These are phyloP conservation scores for Puccinia polysora DNA, from an alignment of 1,284 basidiomycete species.

Conservation along the genomic window DNA sequence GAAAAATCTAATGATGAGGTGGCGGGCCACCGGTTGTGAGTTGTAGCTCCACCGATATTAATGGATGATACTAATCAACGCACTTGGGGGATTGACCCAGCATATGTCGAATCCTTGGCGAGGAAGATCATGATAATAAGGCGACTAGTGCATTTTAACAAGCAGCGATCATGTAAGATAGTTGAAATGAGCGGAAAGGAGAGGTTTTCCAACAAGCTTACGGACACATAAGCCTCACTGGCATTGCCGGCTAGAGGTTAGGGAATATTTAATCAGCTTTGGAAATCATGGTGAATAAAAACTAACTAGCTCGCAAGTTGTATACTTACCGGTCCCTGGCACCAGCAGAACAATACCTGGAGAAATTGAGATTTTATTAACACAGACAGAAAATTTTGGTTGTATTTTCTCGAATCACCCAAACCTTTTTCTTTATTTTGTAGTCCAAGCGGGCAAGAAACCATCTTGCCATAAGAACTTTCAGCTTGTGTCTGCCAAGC, in stretches of 20 bases:
- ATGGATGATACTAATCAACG: too few species aligned
- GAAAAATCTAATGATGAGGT: slow-evolving; percentile 10
- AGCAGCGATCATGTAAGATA: not conserved
- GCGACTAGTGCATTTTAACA: not conserved
- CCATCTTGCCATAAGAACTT: not conserved
- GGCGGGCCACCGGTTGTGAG: too few species aligned
- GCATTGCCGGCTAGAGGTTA: too few species aligned
- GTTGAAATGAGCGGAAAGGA: not conserved
- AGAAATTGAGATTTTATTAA: too few species aligned
- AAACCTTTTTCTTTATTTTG: not conserved
- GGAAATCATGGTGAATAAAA: too few species aligned
- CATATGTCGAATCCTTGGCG: not conserved
- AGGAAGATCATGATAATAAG: not conserved
- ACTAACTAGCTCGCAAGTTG: too few species aligned
- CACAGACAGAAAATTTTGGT: not conserved
- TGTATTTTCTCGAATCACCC: too few species aligned
- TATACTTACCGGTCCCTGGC: slow-evolving; percentile 8
- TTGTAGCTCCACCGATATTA: too few species aligned
- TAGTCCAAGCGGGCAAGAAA: not conserved
- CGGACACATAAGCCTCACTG: too few species aligned
- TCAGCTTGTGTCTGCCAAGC: not conserved
- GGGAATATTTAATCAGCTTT: too few species aligned
- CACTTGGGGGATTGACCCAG: not conserved
- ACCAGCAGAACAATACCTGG: slow-evolving; percentile 11
- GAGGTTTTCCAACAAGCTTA: not conserved